phyloP scores from a whole-genome alignment of 345 rosid genomes.

The Abelmoschus esculentus region DNA sequence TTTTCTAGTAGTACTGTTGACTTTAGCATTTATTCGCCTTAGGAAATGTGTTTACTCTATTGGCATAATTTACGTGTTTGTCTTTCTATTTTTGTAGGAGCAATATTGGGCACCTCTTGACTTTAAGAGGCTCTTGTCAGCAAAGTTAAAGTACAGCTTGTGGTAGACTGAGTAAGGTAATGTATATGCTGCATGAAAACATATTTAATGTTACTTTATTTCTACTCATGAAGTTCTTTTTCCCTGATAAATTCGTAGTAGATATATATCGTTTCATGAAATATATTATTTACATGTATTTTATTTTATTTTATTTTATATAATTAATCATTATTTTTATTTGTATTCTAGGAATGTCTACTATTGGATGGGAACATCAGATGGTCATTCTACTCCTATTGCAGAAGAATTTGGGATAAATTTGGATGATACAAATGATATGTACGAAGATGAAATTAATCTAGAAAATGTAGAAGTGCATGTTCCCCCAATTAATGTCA shows the following conservation, averaged over 20 bases:
- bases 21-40: background rate
- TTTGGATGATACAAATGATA: no score
- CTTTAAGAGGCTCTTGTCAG: slow-evolving; percentile 76
- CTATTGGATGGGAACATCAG: no score
- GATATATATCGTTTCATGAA: background rate
- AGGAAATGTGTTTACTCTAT: background rate
- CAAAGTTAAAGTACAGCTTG: slow-evolving; percentile 67
- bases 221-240: background rate
- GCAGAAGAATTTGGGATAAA: no score
- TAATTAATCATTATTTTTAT: no score
- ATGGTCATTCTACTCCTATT: no score
- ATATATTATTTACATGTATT: background rate
- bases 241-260: background rate
- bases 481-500: no score
- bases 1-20: background rate
- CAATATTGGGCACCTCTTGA: slow-evolving; percentile 91
- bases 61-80: background rate
- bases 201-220: slow-evolving; percentile 17
- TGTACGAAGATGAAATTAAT: no score
- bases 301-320: background rate
- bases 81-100: slow-evolving; percentile 41
- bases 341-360: no score
- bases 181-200: background rate
- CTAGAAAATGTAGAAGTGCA: no score
- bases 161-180: slow-evolving; percentile 83